Evolutionary conservation across 2,329 filamentous ascomycete genomes (phyloP).

Genomic region (Mollisiaceae sp.): DNA sequence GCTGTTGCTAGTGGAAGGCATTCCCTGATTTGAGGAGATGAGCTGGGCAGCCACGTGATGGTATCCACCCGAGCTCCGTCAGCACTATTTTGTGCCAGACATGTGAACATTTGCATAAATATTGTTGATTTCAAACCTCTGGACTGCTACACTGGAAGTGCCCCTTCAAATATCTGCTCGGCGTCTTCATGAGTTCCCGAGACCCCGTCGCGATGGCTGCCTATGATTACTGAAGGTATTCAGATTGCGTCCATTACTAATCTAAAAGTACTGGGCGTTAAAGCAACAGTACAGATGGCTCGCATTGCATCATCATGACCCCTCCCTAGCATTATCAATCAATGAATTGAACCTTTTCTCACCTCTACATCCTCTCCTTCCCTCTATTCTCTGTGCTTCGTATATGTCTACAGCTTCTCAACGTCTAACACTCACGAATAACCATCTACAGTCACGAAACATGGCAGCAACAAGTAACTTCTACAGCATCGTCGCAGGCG

Average conservation of each 20-base stretch:
- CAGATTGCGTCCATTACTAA: conserved; percentile 8
- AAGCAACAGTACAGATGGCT: conserved; percentile 8
- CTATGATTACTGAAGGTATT: conserved; percentile 12
- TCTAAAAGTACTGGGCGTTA: neutral
- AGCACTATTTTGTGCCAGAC: neutral
- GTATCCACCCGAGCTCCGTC: neutral
- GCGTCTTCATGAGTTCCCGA: neutral
- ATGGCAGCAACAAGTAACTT: conserved; percentile 49
- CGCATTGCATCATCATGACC: conserved; percentile 14
- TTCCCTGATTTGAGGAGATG: conserved; percentile 7
- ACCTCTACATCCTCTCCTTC: neutral
- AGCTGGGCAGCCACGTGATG: neutral
- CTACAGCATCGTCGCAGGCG: conserved; percentile 73
- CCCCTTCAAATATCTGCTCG: neutral
- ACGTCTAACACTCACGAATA: conserved; percentile 21
- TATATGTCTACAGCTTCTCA: conserved; percentile 28
- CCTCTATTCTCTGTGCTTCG: neutral
- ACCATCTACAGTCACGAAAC: conserved; percentile 20
- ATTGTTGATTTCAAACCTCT: neutral
- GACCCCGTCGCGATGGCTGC: neutral
- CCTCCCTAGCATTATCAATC: conserved; percentile 13
- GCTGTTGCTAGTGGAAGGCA: conserved; percentile 8
- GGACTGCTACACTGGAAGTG: neutral
- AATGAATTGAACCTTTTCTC: conserved; percentile 8
- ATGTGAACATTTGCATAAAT: neutral